phyloP scores from a whole-genome alignment of 1,284 basidiomycete genomes.

The Abortiporus biennis region DNA sequence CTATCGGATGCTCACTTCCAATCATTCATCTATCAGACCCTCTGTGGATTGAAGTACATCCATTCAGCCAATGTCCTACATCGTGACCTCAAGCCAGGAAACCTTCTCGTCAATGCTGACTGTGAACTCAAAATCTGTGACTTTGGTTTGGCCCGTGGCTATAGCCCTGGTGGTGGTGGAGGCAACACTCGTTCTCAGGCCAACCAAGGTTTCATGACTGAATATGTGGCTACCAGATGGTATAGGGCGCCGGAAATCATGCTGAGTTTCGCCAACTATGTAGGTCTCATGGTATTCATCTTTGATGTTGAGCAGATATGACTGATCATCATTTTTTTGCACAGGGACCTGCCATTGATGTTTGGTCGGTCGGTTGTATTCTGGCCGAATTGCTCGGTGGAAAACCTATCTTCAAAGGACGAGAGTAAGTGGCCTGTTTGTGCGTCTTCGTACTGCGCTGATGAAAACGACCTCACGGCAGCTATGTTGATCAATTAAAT shows the following conservation, averaged over 20 bases:
- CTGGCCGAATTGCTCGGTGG: slow-evolving; percentile 95
- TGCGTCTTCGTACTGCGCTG: not conserved
- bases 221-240: slow-evolving; percentile 97
- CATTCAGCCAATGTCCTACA: slow-evolving; percentile 98
- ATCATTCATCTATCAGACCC: slow-evolving; percentile 97
- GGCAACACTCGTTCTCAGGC: slow-evolving; percentile 48
- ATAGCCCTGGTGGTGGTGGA: slow-evolving; percentile 54
- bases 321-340: slow-evolving; percentile 1
- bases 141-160: slow-evolving; percentile 95
- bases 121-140: slow-evolving; percentile 99
- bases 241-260: slow-evolving; percentile 97
- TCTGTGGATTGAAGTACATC: slow-evolving; percentile 98
- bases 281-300: slow-evolving; percentile 31
- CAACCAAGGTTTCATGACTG: slow-evolving; percentile 98
- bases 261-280: slow-evolving; percentile 95
- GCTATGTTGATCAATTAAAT: slow-evolving; percentile 97
- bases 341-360: slow-evolving; percentile 84
- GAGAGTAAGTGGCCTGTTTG: slow-evolving; percentile 61
- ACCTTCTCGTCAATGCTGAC: slow-evolving; percentile 96
- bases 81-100: slow-evolving; percentile 96
- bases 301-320: too few species aligned
- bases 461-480: slow-evolving; percentile 25
- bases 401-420: slow-evolving; percentile 97
- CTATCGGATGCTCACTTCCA: slow-evolving; percentile 98
- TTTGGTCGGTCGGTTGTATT: slow-evolving; percentile 98